These are phyloP conservation scores for Exophiala aquamarina DNA, from an alignment of 2,329 filamentous ascomycete genomes.

Conservation along the genomic window DNA sequence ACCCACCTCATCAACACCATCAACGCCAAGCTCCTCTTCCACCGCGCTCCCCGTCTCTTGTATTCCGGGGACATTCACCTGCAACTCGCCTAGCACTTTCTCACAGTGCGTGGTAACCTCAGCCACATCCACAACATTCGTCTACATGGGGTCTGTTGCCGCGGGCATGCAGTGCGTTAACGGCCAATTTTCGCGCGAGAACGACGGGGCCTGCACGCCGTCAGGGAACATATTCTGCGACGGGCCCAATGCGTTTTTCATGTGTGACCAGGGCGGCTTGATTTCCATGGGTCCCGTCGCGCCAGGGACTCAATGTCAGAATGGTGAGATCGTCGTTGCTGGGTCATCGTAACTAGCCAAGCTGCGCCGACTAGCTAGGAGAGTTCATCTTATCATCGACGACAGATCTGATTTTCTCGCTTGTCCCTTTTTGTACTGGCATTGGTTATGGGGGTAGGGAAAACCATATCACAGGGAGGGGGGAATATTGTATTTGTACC, in stretches of 20 bases:
- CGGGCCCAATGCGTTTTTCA: conserved; percentile 17
- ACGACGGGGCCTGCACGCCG: conserved; percentile 22
- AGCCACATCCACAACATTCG: conserved; percentile 12
- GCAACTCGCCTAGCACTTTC: conserved; percentile 36
- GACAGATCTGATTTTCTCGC: no score
- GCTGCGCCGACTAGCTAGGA: no score
- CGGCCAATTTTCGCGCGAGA: conserved; percentile 21
- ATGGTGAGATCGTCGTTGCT: conserved; percentile 21
- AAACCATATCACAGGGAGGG: no score
- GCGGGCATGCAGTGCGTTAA: conserved; percentile 24
- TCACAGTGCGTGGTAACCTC: conserved; percentile 35
- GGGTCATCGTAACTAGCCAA: conserved; percentile 1
- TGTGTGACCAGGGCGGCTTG: conserved; percentile 27
- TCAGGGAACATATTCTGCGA: conserved; percentile 20
- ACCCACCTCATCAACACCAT: conserved; percentile 9
- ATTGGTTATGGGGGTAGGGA: no score
- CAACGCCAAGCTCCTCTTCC: conserved; percentile 2
- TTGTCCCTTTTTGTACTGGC: no score
- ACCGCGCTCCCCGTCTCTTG: conserved; percentile 24
- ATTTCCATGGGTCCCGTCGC: conserved; percentile 41
- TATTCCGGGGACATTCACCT: conserved; percentile 34
- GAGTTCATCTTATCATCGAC: background rate
- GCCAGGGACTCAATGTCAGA: conserved; percentile 35
- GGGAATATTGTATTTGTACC: no score
- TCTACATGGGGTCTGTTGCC: conserved; percentile 26